Conservation (phyloP, 2,329 filamentous ascomycete genomes). For the Scortechinia acanthostroma region DNA sequence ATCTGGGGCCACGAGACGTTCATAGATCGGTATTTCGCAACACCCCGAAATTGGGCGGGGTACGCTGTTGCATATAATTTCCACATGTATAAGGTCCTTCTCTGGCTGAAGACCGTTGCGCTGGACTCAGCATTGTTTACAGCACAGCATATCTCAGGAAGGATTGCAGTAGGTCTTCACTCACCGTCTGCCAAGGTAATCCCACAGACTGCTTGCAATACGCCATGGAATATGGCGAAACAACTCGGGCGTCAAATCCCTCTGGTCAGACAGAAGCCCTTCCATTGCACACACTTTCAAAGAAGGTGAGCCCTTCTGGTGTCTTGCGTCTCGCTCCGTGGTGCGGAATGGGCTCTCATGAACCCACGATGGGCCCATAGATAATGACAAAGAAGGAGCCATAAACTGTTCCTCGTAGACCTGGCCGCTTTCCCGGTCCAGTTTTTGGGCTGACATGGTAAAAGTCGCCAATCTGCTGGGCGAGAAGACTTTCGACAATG, state of each 20-base stretch:
- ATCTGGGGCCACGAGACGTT: background rate
- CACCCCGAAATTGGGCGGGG: constrained; percentile 18
- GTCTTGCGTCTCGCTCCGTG: constrained; percentile 11
- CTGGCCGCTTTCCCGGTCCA: no score
- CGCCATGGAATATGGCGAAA: constrained; percentile 26
- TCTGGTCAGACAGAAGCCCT: constrained; percentile 21
- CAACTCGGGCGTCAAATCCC: constrained; percentile 17
- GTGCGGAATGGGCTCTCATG: constrained; percentile 25
- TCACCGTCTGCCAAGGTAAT: constrained; percentile 22
- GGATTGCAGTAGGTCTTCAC: constrained; percentile 4
- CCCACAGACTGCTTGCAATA: constrained; percentile 26
- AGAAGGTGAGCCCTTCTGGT: constrained; percentile 9
- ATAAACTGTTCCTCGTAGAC: no score
- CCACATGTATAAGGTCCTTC: constrained; percentile 29
- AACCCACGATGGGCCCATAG: constrained; percentile 20
- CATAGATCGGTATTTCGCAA: constrained; percentile 6
- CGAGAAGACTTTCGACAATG: no score
- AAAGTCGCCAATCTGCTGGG: no score
- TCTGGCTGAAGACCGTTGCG: constrained; percentile 14
- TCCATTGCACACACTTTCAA: constrained; percentile 22
- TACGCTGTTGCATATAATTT: constrained; percentile 27
- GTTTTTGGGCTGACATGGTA: no score
- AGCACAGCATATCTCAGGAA: background rate
- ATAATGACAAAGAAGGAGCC: constrained; percentile 18
- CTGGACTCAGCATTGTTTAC: constrained; percentile 4